These are phyloP conservation scores for Curvularia sp. DNA, from an alignment of 2,329 filamentous ascomycete genomes.

Conservation along the genomic window DNA sequence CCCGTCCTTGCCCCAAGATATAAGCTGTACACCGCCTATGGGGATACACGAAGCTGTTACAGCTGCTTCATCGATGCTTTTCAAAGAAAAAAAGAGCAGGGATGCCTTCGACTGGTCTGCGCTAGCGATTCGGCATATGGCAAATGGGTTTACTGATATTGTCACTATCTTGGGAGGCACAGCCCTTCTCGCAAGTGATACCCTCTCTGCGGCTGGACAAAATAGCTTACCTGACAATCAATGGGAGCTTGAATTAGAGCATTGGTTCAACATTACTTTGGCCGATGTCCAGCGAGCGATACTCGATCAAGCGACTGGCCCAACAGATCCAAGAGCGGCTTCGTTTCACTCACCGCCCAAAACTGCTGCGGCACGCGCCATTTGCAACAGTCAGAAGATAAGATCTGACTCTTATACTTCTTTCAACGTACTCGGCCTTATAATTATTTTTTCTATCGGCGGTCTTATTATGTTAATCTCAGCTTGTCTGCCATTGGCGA, in stretches of 20 bases:
- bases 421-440: conserved; percentile 32
- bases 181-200: conserved; percentile 20
- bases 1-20: conserved; percentile 23
- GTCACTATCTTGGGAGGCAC: conserved; percentile 1
- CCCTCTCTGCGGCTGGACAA: conserved; percentile 22
- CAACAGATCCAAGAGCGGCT: conserved; percentile 6
- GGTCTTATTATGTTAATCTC: conserved; percentile 23
- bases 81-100: conserved; percentile 2
- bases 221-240: conserved; percentile 40
- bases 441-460: conserved; percentile 26
- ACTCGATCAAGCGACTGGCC: conserved; percentile 23
- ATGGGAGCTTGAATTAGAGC: conserved; percentile 47
- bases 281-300: conserved; percentile 38
- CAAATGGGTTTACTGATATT: conserved; percentile 16
- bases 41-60: conserved; percentile 19
- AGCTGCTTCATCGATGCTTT: neutral
- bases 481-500: neutral
- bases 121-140: conserved; percentile 11
- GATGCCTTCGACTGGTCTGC: conserved; percentile 10
- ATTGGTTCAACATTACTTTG: conserved; percentile 40
- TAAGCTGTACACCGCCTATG: conserved; percentile 29
- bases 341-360: conserved; percentile 13
- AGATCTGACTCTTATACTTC: conserved; percentile 25
- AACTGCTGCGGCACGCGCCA: conserved; percentile 12
- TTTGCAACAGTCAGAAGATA: conserved; percentile 35